Conservation (phyloP, 2,329 filamentous ascomycete genomes). For the Cytospora piceae region DNA sequence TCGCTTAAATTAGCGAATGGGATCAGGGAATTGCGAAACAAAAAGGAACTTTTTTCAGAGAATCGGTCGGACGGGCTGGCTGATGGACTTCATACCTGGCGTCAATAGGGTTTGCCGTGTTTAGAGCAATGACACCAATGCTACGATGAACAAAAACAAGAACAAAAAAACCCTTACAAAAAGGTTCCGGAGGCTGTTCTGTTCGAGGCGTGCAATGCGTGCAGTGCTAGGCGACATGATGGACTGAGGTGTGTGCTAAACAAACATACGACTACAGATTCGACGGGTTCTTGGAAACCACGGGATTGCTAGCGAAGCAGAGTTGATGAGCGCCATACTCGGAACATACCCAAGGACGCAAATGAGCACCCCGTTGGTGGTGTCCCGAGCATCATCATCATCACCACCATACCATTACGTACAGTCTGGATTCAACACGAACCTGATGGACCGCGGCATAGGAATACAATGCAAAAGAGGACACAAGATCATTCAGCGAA, state of each 20-base stretch:
- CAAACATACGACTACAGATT: not conserved
- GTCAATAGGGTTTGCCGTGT: conserved; percentile 31
- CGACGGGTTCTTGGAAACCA: not conserved
- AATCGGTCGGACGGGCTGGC: conserved; percentile 31
- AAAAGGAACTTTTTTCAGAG: conserved; percentile 25
- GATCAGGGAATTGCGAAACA: conserved; percentile 25
- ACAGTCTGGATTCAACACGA: not conserved
- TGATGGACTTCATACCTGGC: conserved; percentile 30
- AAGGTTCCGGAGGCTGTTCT: conserved; percentile 6
- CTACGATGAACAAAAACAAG: conserved; percentile 23
- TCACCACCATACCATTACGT: not conserved
- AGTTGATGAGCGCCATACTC: not conserved
- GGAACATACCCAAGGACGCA: not conserved
- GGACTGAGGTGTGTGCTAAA: not conserved
- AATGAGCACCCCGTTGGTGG: not conserved
- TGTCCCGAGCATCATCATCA: not conserved
- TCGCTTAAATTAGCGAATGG: conserved; percentile 65
- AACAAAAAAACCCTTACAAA: conserved; percentile 29
- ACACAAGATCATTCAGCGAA: not conserved
- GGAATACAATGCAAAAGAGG: not conserved
- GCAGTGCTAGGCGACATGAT: not conserved
- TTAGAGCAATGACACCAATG: conserved; percentile 31
- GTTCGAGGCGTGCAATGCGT: not conserved
- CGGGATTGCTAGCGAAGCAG: not conserved
- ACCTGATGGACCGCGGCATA: not conserved